These are phyloP conservation scores for Podaxis carcinomalis DNA, from an alignment of 768 basidiomycete genomes.

Conservation along the genomic window DNA sequence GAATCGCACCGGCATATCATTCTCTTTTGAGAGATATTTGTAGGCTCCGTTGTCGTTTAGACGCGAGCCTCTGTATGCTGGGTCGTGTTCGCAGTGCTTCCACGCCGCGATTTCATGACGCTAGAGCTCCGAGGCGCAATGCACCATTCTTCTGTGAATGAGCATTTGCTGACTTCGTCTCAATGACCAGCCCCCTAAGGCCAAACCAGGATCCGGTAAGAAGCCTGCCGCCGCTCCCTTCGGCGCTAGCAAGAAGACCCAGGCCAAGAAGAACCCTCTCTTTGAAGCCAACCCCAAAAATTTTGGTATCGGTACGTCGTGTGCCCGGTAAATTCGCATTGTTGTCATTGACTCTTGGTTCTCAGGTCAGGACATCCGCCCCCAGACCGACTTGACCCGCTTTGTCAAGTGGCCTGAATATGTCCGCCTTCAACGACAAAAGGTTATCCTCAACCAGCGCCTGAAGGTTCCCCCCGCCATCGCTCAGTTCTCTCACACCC, in stretches of 20 bases:
- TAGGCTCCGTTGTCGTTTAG: slow-evolving; percentile 14
- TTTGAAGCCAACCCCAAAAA: slow-evolving; percentile 89
- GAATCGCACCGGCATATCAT: slow-evolving; percentile 23
- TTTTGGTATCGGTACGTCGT: slow-evolving; percentile 87
- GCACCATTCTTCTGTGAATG: slow-evolving; percentile 23
- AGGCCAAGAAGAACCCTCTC: slow-evolving; percentile 90
- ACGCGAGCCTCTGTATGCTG: slow-evolving; percentile 39
- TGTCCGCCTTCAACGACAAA: slow-evolving; percentile 95
- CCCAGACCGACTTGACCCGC: slow-evolving; percentile 84
- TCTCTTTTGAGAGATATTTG: slow-evolving; percentile 12
- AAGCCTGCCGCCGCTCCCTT: slow-evolving; percentile 85
- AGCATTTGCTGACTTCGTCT: slow-evolving; percentile 62
- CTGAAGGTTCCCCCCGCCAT: slow-evolving; percentile 98
- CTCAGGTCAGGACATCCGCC: slow-evolving; percentile 92
- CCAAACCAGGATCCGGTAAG: slow-evolving; percentile 68
- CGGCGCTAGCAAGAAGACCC: slow-evolving; percentile 70
- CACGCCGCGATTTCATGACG: slow-evolving; percentile 27
- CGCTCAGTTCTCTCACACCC: slow-evolving; percentile 93
- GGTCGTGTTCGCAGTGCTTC: slow-evolving; percentile 19
- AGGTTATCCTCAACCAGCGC: slow-evolving; percentile 96
- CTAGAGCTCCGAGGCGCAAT: slow-evolving; percentile 55
- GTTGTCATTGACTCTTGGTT: neutral
- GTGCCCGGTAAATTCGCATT: neutral
- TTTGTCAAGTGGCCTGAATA: slow-evolving; percentile 99
- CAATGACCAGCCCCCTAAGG: slow-evolving; percentile 90